A percentile compares a stretch with the other conserved stretches of the same genome.
phyloP scores from a whole-genome alignment of 441 rosid genomes.

The Pelargonium australe region DNA sequence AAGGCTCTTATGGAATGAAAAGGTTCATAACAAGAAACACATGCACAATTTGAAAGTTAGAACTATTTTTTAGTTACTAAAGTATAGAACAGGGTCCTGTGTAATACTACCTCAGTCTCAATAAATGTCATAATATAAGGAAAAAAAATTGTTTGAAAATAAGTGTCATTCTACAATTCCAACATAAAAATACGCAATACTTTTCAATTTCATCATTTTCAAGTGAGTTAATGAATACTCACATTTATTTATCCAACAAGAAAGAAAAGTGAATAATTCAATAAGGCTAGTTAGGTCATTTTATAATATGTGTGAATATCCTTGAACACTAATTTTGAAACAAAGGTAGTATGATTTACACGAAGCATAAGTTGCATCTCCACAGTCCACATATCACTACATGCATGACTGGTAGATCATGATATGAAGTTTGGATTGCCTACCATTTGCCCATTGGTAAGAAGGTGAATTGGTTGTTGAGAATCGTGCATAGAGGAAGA shows the following conservation, averaged over 20 bases:
- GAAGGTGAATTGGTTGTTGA: slow-evolving; percentile 82
- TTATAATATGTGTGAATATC: too few species aligned
- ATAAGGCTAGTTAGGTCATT: too few species aligned
- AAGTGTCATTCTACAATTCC: too few species aligned
- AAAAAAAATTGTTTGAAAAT: too few species aligned
- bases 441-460: slow-evolving; percentile 79
- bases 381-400: neutral
- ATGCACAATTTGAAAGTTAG: neutral
- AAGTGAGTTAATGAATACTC: too few species aligned
- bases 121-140: too few species aligned
- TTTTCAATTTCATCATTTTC: too few species aligned
- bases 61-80: neutral
- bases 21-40: neutral
- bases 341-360: neutral
- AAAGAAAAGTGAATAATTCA: too few species aligned
- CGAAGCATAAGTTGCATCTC: neutral
- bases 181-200: too few species aligned
- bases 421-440: slow-evolving; percentile 17
- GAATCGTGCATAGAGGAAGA: slow-evolving; percentile 80
- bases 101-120: too few species aligned
- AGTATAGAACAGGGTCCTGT: neutral
- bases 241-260: too few species aligned
- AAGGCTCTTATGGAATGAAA: neutral
- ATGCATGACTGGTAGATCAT: neutral
- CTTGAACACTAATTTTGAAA: too few species aligned